phyloP scores from a whole-genome alignment of 1,284 basidiomycete species.

The Coniferiporia sulphurascens region DNA sequence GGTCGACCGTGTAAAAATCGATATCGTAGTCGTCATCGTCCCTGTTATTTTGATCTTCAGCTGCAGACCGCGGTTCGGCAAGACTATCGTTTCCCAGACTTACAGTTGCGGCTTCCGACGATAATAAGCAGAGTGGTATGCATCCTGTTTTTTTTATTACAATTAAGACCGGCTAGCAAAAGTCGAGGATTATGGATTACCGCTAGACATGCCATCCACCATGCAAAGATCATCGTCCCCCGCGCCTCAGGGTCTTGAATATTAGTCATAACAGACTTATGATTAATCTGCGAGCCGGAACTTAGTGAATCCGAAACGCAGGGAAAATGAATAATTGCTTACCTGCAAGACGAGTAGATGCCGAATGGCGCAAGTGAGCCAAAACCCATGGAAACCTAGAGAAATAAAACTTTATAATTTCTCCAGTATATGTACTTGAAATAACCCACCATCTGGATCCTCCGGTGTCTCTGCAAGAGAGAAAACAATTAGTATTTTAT shows the following conservation, averaged over 20 bases:
- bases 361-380: constrained; percentile 71
- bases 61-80: constrained; percentile 36
- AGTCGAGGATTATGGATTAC: not conserved
- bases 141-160: constrained; percentile 33
- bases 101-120: constrained; percentile 59
- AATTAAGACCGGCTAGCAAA: not conserved
- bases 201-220: constrained; percentile 64
- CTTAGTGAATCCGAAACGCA: constrained; percentile 4
- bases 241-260: constrained; percentile 67
- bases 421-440: constrained; percentile 1
- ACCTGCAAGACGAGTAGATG: constrained; percentile 74
- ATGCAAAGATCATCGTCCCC: constrained; percentile 81
- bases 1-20: constrained; percentile 74
- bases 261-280: constrained; percentile 66
- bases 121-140: constrained; percentile 55
- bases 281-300: constrained; percentile 56
- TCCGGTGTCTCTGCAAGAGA: constrained; percentile 54
- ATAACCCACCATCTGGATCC: constrained; percentile 50
- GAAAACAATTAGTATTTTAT: constrained; percentile 14
- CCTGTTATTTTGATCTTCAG: constrained; percentile 39
- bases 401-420: not conserved
- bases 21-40: constrained; percentile 68
- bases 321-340: constrained; percentile 20
- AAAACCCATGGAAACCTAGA: constrained; percentile 75
- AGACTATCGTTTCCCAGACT: constrained; percentile 41